These are phyloP conservation scores for sorghum (Sorghum bicolor) DNA, from an alignment of 176 grass and related monocot species.

Conservation along the genomic window Sorghum_bicolor_NCBIv3 NC_012875.2:56110001-56110500, in stretches of 20 bases:
- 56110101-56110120: not conserved
- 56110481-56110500: conserved; percentile 13
- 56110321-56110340: conserved; percentile 7
- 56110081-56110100: not conserved
- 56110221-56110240: not conserved
- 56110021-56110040: not conserved
- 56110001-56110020: not conserved
- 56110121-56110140: not conserved
- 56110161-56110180: not conserved
- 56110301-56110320: not conserved
- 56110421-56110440: not conserved
- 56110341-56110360: conserved; percentile 13
- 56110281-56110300: conserved; percentile 37
- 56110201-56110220: not conserved
- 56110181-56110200: conserved; percentile 15
- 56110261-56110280: not conserved
- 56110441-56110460: not conserved
- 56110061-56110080: not conserved
- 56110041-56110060: not conserved
- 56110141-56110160: not conserved
- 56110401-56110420: not conserved
- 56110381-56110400: not conserved
- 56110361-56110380: not conserved
- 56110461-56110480: not conserved
- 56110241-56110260: conserved; percentile 1